phyloP scores from a whole-genome alignment of 108 stramenopile genomes.

The Pseudonitzschia multistriata region DNA sequence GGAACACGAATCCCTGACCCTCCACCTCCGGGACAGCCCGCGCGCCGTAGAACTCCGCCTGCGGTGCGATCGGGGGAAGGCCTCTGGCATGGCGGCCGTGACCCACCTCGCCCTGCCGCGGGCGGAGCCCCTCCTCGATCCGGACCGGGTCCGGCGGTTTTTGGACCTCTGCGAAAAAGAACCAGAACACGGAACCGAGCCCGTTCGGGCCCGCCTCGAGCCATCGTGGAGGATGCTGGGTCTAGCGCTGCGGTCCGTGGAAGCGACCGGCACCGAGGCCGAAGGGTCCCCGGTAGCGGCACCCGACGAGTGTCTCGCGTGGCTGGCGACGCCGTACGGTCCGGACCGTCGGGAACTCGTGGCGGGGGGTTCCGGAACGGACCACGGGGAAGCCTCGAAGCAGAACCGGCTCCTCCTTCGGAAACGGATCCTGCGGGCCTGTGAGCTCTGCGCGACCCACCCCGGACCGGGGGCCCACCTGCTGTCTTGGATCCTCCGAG shows the following conservation, averaged over 20 bases:
- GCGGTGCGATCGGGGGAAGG: conserved; percentile 23
- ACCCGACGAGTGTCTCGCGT: neutral
- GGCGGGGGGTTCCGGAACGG: neutral
- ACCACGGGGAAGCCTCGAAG: neutral
- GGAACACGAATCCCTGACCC: conserved; percentile 29
- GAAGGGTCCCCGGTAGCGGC: neutral
- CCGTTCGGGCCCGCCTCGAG: neutral
- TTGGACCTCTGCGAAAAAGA: neutral
- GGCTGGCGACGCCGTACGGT: conserved; percentile 26
- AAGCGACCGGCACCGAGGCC: neutral
- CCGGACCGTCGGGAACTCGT: conserved; percentile 26
- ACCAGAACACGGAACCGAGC: neutral
- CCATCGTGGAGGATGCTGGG: conserved; percentile 29
- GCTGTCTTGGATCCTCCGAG: conserved; percentile 23
- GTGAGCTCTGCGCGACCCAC: neutral
- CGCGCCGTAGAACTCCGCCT: conserved; percentile 30
- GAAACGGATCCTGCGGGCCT: conserved; percentile 6
- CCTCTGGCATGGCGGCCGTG: conserved; percentile 33
- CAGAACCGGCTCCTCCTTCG: conserved; percentile 5
- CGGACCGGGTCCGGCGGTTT: neutral
- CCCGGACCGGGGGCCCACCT: conserved; percentile 4
- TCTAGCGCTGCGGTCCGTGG: conserved; percentile 18
- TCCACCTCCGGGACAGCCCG: conserved; percentile 4
- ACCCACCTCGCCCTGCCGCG: conserved; percentile 26
- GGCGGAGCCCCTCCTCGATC: neutral